Conservation (phyloP, 164 flowering plant genomes). For the Protea cynaroides region DNA sequence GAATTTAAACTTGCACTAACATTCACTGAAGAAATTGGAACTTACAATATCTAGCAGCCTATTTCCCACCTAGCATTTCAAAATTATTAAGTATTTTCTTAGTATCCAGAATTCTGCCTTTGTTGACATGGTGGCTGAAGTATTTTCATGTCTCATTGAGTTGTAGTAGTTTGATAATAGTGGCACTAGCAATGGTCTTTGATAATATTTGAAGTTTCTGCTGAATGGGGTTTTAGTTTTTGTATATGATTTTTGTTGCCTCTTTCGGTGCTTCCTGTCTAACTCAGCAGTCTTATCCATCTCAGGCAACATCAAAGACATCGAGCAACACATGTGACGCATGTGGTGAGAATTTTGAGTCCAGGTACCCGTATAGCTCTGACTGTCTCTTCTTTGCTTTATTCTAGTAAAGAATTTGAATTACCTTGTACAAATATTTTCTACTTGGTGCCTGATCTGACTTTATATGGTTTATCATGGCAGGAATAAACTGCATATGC, state of each 20-base stretch:
- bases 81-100: background rate
- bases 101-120: background rate
- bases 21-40: too few relatives aligned
- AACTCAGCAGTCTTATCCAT: background rate
- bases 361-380: slow-evolving; percentile 41
- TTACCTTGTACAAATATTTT: background rate
- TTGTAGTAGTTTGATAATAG: too few relatives aligned
- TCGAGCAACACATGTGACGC: slow-evolving; percentile 51
- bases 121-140: background rate
- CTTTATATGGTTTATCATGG: background rate
- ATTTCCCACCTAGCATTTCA: too few relatives aligned
- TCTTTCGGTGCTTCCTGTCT: background rate
- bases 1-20: too few relatives aligned
- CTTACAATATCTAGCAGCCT: background rate
- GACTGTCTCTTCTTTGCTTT: background rate
- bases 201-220: background rate
- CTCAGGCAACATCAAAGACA: slow-evolving; percentile 43
- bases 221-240: background rate
- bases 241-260: background rate
- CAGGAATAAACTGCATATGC: slow-evolving; percentile 76
- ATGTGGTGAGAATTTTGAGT: slow-evolving; percentile 75
- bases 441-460: slow-evolving; percentile 2
- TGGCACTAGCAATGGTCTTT: background rate
- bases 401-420: background rate
- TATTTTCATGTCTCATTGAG: background rate